Evolutionary conservation across 2,329 filamentous ascomycete species (phyloP), one percentile per base, ranked within the genome.

Genomic region (Colletotrichum cordylinicola): DNA sequence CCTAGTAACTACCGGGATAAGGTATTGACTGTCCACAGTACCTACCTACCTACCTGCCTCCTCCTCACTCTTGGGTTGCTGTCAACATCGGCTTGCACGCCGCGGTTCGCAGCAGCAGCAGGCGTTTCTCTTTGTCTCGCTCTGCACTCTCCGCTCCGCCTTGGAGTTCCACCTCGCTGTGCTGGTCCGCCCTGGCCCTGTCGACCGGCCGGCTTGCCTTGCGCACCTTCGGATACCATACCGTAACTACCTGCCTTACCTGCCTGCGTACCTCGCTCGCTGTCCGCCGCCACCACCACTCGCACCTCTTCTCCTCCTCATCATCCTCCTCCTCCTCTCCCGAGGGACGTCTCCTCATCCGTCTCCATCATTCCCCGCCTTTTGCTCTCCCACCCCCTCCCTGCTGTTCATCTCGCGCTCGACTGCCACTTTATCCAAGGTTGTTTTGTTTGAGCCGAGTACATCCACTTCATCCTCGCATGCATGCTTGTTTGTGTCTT

Each of bases 311-410:
- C 74, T 76, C 37, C 58, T 71, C 71, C 68, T 77, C 61, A 3
- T 24, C 24, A 77, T 72, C 75, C 55, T 78, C 70, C 69, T 77
- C 76, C 52, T 72, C 67, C 61, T 71, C 75, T 66, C 66, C 72
- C 72, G 56, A 68, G 33, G 21, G 15, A 64, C 61, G 56, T 73
- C 77, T 78, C 77, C 76, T 77, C 76, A 76, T 66, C 48, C 75
- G 58, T 74, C 77, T 76, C 75, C 77, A 78, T 76, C 72, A 74
- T 76, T 76, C 73, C 77, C 77, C 77, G 77, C 75, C 77, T 75
- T 78, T 78, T 76, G 33, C 67, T 69, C 68, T 76, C 77, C 75
- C 75, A 77, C 75, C 75, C 77, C 77, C 83, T 80, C 79, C 78
- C 81, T 69, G 58, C 74, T 27, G 48, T 66, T 67, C 67, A 72